Base-by-base conservation (phyloP, 192 early-diverging fungal species). In the Radiomyces spectabilis region DNA sequence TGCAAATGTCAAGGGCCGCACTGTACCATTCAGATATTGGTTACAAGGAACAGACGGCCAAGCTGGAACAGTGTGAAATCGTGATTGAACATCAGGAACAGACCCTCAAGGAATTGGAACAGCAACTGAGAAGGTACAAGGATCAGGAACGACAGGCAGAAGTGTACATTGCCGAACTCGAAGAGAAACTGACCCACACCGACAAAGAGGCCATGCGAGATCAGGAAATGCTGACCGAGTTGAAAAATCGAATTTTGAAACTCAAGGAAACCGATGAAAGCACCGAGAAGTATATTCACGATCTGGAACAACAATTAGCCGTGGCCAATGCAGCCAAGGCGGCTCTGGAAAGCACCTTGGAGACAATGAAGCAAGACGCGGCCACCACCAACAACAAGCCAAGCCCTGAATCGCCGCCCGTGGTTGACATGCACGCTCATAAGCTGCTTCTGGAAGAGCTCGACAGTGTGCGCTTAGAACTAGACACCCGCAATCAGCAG, bases 11-110 rank as follows among this genome's bases (percentile, higher is more conserved):
- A 2, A 73, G 72, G 25, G 82, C 82, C 16, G 69, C 77, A 5
- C 34, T 88, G 37, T 78, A 71, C 27, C 77, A 74, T 10, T 75
- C 81, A 22, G 73, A 78, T 21, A 56, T 68, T 27, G 68, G 75
- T 21, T 61, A 80, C 32, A 63, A 77, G 26, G 79, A 85, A 61
- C 80, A 84, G 19, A 71, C 78, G 43, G 68, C 71, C 2, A 71
- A 71, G 33, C 68, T 83, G 12, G 53, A 68, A 18, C 76, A 72
- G 41, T 68, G 66, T 27, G 72, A 78, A 34, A 63, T 65, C 22
- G 56, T 75, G 12, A 66, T 66, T 27, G 66, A 68, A 18, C 63
- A 59, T 48, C 78, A 82, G 51, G 59, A 57, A 10, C 63, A 71
- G 29, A 74, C 75, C 33, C 72, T 82, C 13, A 64, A 63, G 24